Base-by-base conservation (phyloP, 306 rosid genomes). In the Lotus japonicus region DNA sequence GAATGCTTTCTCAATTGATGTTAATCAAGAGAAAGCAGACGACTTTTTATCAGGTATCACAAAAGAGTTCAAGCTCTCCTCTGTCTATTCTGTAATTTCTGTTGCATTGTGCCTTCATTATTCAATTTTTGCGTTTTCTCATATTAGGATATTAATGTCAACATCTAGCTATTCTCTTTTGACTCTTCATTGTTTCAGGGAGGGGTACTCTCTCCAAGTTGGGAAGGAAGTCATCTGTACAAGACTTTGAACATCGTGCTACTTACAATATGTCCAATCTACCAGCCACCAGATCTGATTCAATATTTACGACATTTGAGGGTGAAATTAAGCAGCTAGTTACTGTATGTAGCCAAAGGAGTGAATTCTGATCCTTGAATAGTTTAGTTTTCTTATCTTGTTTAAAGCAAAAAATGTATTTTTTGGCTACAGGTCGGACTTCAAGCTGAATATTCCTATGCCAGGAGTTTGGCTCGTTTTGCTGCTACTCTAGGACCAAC, bases 391-490 rank as follows among this genome's bases (percentile, higher is more conserved):
- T 63, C 41, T 51, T 13, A 4, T 76, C 28, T 21, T 39, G 23
- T 73, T 35, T 64, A 63, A 54, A 51, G 62, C 71, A 77, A 59
- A 65, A 65, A 51, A 23, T 42, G 13, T 11, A 51, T 50, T 4
- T 28, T 18, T 77, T 45, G 62, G 60, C 50, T 69, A 67, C 85
- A 95, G 99, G 99, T 95, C 66, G 99, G 99, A 72, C 97, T 88
- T 78, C 99, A 90, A 77, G 96, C 96, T 7, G 99, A 95, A 49
- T 85, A 84, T 84, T 85, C 99, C 62, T 95, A 90, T 80, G 95
- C 97, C 16, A 85, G 97, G 86, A 95, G 99, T 77, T 85, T 95
- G 79, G 99, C 97, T 74, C 97, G 97, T 18, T 95, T 87, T 85
- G 87, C 91, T 71, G 96, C 97, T 60, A 78, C 86, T 78, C 84